Base-by-base conservation (phyloP, 345 rosid species). In the Syzygium jambos region DNA sequence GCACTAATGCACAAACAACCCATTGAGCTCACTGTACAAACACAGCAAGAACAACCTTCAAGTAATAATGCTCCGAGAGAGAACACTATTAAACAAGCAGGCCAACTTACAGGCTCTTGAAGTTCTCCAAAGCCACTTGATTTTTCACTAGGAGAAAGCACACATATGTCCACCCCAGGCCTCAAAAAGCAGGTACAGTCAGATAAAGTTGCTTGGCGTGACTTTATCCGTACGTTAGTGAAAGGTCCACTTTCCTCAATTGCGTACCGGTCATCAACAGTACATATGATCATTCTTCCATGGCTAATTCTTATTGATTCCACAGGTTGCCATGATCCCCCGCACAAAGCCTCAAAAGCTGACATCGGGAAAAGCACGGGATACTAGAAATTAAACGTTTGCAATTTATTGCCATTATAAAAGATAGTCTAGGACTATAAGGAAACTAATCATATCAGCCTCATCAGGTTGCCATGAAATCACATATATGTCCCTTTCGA, bases 101-200 rank as follows among this genome's bases (percentile, higher is more conserved):
- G 27, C 49, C 38, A 86, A 86, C 91, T 90, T 89, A 93, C 96
- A 56, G 92, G 93, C 38, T 91, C 92, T 63, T 82, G 41, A 86
- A 88, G 88, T 78, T 89, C 92, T 53, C 89, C 94, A 63, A 91
- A 90, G 12, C 89, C 55, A 49, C 73, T 91, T 27, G 73, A 51
- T 65, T 57, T 73, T 83, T 87, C 85, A 11, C 91, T 29, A 22
- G 84, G 23, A 87, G 91, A 89, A 82, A 95, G 93, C 84, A 95
- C 92, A 27, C 98, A 95, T 87, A 97, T 89, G 89, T 97, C 99
- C 80, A 96, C 51, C 34, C 98, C 93, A 25, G 95, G 94, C 90
- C 99, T 95, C 89, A 97, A 82, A 88, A 94, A 93, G 89, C 95
- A 93, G 51, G 92, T 93, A 90, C 98, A 97, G 86, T 97, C 98